These are phyloP conservation scores for Bacidia gigantensis DNA, from an alignment of 495 filamentous ascomycete genomes.

Conservation along the genomic window DNA sequence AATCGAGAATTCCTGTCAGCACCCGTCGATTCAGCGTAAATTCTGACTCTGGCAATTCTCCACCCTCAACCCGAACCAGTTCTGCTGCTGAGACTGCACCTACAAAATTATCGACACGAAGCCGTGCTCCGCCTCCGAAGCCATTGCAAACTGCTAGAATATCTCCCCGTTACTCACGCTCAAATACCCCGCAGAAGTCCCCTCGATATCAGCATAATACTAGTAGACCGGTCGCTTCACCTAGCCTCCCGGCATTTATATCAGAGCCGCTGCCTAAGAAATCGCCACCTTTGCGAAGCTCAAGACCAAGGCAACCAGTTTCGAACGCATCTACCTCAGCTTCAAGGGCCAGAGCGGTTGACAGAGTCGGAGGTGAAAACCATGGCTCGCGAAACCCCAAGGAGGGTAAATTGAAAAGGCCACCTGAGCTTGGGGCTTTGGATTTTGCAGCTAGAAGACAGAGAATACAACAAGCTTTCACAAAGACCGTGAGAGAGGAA, in stretches of 20 bases:
- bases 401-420: slow-evolving; percentile 27
- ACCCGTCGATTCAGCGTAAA: slow-evolving; percentile 33
- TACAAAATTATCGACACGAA: slow-evolving; percentile 30
- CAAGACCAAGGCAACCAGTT: slow-evolving; percentile 65
- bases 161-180: slow-evolving; percentile 24
- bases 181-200: slow-evolving; percentile 24
- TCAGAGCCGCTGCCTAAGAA: slow-evolving; percentile 45
- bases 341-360: slow-evolving; percentile 46
- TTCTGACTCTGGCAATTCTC: slow-evolving; percentile 33
- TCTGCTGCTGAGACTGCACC: slow-evolving; percentile 29
- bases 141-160: slow-evolving; percentile 23
- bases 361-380: slow-evolving; percentile 33
- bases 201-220: slow-evolving; percentile 22
- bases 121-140: slow-evolving; percentile 33
- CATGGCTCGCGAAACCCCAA: slow-evolving; percentile 25
- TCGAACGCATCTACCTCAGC: slow-evolving; percentile 55
- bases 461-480: slow-evolving; percentile 68
- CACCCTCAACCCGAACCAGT: slow-evolving; percentile 30
- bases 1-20: slow-evolving; percentile 45
- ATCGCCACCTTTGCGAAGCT: slow-evolving; percentile 69
- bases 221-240: slow-evolving; percentile 26
- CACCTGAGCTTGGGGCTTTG: slow-evolving; percentile 50
- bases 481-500: slow-evolving; percentile 56
- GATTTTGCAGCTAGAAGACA: slow-evolving; percentile 68
- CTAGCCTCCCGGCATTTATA: slow-evolving; percentile 51